Evolutionary conservation across 2,329 filamentous ascomycete species (phyloP).

Genomic region (Verruconis gallopava): DNA sequence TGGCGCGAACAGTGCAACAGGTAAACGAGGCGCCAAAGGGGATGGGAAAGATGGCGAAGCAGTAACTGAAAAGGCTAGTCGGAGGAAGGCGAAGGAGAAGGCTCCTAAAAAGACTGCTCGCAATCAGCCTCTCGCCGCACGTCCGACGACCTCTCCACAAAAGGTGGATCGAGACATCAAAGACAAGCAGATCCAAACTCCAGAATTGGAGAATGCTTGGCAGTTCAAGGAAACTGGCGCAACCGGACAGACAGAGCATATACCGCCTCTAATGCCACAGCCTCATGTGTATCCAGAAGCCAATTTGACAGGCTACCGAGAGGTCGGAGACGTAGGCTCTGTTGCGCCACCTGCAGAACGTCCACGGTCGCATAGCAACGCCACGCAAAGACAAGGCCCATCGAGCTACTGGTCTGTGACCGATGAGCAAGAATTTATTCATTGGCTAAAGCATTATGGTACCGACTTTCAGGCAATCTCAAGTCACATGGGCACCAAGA

Average conservation of each 20-base stretch:
- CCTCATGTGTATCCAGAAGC: constrained; percentile 5
- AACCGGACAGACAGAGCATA: background rate
- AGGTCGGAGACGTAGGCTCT: too few species aligned
- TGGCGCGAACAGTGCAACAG: constrained; percentile 6
- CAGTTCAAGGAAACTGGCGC: background rate
- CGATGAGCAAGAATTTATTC: constrained; percentile 64
- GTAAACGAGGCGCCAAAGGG: constrained; percentile 14
- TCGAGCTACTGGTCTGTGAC: constrained; percentile 84
- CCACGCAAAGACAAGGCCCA: constrained; percentile 37
- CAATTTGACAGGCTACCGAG: constrained; percentile 1
- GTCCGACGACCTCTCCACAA: constrained; percentile 7
- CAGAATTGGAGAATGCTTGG: background rate
- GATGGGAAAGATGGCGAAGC: constrained; percentile 1
- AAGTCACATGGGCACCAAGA: constrained; percentile 70
- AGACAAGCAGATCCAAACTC: constrained; percentile 4
- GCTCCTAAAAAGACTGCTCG: constrained; percentile 23
- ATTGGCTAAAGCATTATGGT: constrained; percentile 59
- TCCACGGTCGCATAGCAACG: constrained; percentile 14
- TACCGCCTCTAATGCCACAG: background rate
- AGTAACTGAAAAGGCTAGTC: constrained; percentile 4
- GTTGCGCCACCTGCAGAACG: constrained; percentile 2
- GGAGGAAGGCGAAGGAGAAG: constrained; percentile 17
- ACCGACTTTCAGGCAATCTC: constrained; percentile 69
- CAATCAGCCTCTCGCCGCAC: constrained; percentile 26
- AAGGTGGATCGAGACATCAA: constrained; percentile 9